phyloP scores from a whole-genome alignment of 768 basidiomycete genomes.

The Russula vinacea region DNA sequence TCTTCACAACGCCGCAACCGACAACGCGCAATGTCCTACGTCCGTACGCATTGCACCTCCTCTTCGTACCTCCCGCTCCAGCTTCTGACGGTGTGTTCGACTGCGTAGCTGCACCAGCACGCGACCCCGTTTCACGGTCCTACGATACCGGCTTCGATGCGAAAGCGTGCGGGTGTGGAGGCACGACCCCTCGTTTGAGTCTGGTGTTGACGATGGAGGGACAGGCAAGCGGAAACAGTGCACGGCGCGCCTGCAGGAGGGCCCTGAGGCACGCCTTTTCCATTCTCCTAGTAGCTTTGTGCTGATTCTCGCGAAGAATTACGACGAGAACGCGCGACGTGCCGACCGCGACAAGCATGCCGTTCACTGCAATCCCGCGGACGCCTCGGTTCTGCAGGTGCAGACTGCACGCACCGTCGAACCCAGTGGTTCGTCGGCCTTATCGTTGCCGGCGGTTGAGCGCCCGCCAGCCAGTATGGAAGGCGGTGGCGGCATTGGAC shows the following conservation, averaged over 20 bases:
- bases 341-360: constrained; percentile 86
- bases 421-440: too few species aligned
- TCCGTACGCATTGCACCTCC: constrained; percentile 79
- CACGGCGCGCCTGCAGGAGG: constrained; percentile 67
- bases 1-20: constrained; percentile 86
- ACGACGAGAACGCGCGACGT: constrained; percentile 89
- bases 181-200: constrained; percentile 48
- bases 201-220: constrained; percentile 40
- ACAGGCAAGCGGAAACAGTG: constrained; percentile 67
- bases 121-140: too few species aligned
- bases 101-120: constrained; percentile 46
- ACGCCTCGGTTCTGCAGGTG: constrained; percentile 50
- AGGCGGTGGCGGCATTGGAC: too few species aligned
- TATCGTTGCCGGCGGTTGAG: too few species aligned
- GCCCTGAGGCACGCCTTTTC: constrained; percentile 51
- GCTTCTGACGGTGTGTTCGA: constrained; percentile 40
- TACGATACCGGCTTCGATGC: constrained; percentile 90
- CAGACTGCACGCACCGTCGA: too few species aligned
- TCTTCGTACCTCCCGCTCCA: constrained; percentile 71
- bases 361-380: constrained; percentile 76
- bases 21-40: constrained; percentile 70
- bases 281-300: background rate
- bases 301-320: constrained; percentile 67
- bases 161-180: constrained; percentile 78
- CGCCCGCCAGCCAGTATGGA: too few species aligned